Evolutionary conservation across 371 early-diverging fungal species (phyloP).

Genomic region (Parasitella parasitica): DNA sequence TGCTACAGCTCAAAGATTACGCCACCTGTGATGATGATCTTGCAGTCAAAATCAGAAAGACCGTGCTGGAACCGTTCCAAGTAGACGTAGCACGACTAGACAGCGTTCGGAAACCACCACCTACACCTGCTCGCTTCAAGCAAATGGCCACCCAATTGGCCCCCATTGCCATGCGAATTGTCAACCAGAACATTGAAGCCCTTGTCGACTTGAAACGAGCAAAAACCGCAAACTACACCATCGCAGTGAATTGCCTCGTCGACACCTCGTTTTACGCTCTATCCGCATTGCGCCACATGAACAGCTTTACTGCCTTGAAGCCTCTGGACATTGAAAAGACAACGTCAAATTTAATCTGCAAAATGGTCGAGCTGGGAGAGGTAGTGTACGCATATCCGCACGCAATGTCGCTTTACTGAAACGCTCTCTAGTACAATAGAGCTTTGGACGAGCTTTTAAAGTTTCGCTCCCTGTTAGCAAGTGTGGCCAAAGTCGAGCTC

Average conservation of each 20-base stretch:
- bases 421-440: constrained; percentile 27
- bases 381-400: constrained; percentile 14
- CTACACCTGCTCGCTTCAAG: constrained; percentile 26
- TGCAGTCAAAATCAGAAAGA: constrained; percentile 16
- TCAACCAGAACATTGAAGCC: constrained; percentile 41
- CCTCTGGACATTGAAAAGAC: constrained; percentile 47
- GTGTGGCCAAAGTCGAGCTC: constrained; percentile 17
- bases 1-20: constrained; percentile 11
- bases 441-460: constrained; percentile 40
- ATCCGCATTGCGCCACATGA: constrained; percentile 38
- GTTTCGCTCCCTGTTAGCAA: constrained; percentile 26
- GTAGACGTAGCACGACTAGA: constrained; percentile 19
- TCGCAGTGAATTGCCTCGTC: constrained; percentile 34
- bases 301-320: constrained; percentile 26
- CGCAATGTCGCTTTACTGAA: not conserved
- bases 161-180: constrained; percentile 38
- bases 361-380: constrained; percentile 46
- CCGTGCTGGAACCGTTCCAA: constrained; percentile 40
- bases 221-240: not conserved
- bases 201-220: constrained; percentile 17
- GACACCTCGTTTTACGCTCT: constrained; percentile 40
- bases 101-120: constrained; percentile 19
- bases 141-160: constrained; percentile 27
- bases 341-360: constrained; percentile 43
- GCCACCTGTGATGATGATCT: constrained; percentile 33